Conservation (phyloP, 1,139 yeast species). For the Kurtzmaniella quercitrusa region DNA sequence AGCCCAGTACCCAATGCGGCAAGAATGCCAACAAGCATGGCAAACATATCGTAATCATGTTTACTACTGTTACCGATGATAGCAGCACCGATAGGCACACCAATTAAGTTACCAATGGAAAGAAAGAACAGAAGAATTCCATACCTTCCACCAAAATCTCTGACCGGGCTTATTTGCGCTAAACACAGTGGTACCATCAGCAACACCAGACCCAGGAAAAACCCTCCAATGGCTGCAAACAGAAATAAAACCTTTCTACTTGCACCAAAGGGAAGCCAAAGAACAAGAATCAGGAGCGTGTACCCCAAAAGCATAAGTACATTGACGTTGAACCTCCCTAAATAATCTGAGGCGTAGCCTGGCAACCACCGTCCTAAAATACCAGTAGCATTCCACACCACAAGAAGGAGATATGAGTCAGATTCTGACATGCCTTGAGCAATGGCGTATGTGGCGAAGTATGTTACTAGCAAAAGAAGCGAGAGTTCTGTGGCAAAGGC, state of each 20-base stretch:
- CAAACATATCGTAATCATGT: slow-evolving; percentile 30
- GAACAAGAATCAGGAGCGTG: slow-evolving; percentile 26
- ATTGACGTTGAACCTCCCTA: slow-evolving; percentile 40
- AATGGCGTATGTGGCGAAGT: slow-evolving; percentile 41
- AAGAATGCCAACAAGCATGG: slow-evolving; percentile 32
- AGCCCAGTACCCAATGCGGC: slow-evolving; percentile 24
- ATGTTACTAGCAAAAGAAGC: slow-evolving; percentile 45
- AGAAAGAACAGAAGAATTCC: slow-evolving; percentile 37
- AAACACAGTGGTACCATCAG: slow-evolving; percentile 40
- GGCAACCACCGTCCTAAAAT: slow-evolving; percentile 37
- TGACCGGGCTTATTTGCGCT: slow-evolving; percentile 34
- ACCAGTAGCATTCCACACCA: slow-evolving; percentile 39
- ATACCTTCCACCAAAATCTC: slow-evolving; percentile 38
- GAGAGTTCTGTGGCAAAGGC: slow-evolving; percentile 54
- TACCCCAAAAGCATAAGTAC: slow-evolving; percentile 30
- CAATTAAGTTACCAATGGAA: slow-evolving; percentile 39
- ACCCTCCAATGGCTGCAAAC: slow-evolving; percentile 35
- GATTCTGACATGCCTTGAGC: slow-evolving; percentile 37
- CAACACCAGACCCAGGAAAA: slow-evolving; percentile 25
- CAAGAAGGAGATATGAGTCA: slow-evolving; percentile 31
- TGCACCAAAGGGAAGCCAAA: slow-evolving; percentile 41
- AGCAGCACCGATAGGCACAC: slow-evolving; percentile 44
- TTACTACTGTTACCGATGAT: slow-evolving; percentile 32
- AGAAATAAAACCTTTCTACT: slow-evolving; percentile 27
- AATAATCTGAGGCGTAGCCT: slow-evolving; percentile 33